Evolutionary conservation across 352 stramenopile species (phyloP).

Genomic region (Globisporangium spiculum): DNA sequence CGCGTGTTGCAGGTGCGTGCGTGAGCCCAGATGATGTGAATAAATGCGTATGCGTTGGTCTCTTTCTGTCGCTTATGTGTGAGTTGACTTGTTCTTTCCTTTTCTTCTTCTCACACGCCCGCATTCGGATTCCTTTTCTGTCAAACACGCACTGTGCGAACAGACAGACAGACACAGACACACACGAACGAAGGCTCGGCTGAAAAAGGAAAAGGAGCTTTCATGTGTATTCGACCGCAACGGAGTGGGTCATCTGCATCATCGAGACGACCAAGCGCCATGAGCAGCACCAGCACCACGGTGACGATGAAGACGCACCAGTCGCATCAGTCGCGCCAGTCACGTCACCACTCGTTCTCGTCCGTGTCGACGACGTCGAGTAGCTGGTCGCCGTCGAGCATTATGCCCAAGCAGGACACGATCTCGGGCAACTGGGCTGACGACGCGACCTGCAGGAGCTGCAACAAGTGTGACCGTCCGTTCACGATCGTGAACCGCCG

Average conservation of each 20-base stretch:
- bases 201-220: not conserved
- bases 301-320: conserved; percentile 8
- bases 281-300: conserved; percentile 3
- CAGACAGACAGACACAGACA: not conserved
- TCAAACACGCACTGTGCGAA: not conserved
- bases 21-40: not conserved
- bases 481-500: conserved; percentile 79
- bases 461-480: conserved; percentile 59
- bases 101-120: not conserved
- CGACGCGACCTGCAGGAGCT: conserved; percentile 46
- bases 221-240: conserved; percentile 48
- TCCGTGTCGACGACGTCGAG: conserved; percentile 68
- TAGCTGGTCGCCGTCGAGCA: conserved; percentile 55
- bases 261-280: conserved; percentile 7
- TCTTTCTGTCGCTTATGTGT: not conserved
- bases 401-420: conserved; percentile 42
- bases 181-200: not conserved
- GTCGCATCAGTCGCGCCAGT: conserved; percentile 12
- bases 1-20: not conserved
- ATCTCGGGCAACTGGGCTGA: conserved; percentile 72
- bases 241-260: conserved; percentile 1
- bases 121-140: not conserved
- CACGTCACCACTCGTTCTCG: conserved; percentile 47
- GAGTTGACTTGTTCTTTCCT: not conserved
- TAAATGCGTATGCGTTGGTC: not conserved